These are phyloP conservation scores for Pigoraptor vietnamica DNA, from an alignment of 78 protist genomes.

Conservation along the genomic window DNA sequence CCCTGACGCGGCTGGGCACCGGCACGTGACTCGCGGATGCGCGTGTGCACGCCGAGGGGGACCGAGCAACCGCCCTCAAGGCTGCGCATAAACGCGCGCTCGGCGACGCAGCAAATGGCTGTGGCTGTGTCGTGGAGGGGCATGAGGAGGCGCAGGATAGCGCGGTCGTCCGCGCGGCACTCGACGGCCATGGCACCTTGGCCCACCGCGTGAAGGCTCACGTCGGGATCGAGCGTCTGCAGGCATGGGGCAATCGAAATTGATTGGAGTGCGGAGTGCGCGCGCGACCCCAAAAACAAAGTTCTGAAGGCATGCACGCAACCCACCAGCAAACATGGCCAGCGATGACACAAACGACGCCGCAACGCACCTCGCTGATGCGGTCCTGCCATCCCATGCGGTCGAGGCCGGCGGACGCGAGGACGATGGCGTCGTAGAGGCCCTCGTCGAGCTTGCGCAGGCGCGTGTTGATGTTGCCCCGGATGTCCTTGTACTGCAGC, in stretches of 20 bases:
- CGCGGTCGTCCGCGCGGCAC: slow-evolving; percentile 16
- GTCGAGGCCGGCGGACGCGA: slow-evolving; percentile 57
- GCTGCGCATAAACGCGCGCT: slow-evolving; percentile 22
- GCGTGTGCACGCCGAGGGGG: slow-evolving; percentile 26
- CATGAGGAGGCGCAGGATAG: not conserved
- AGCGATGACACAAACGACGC: not conserved
- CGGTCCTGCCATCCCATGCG: slow-evolving; percentile 32
- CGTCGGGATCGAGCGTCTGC: not conserved
- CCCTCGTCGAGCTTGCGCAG: slow-evolving; percentile 47
- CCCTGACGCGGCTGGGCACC: not conserved
- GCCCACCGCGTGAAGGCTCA: slow-evolving; percentile 34
- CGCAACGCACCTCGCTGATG: not conserved
- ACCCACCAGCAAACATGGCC: not conserved
- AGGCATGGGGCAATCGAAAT: not conserved
- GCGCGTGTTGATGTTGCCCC: slow-evolving; percentile 61
- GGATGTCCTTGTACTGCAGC: not conserved
- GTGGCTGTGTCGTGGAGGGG: not conserved
- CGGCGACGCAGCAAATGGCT: not conserved
- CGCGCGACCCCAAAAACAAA: not conserved
- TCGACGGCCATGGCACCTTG: slow-evolving; percentile 62
- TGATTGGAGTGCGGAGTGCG: not conserved
- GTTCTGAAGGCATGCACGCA: not conserved
- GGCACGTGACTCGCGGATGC: not conserved
- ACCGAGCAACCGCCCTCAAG: slow-evolving; percentile 58
- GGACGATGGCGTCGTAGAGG: slow-evolving; percentile 31